Base-by-base conservation (phyloP, 805 yeast genomes). In the Starmerella gropengiesseri region DNA sequence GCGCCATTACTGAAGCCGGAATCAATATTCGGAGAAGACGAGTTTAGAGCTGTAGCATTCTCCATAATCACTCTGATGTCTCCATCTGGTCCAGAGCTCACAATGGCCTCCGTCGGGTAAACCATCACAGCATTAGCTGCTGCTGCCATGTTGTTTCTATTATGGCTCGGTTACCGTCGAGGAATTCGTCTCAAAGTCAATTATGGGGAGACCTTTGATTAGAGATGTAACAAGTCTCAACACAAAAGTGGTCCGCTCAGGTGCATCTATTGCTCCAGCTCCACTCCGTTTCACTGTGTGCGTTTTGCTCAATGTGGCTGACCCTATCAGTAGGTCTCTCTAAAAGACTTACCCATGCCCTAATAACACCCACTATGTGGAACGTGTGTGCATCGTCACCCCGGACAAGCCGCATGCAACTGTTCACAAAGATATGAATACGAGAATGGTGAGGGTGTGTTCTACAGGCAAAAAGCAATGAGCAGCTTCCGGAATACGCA, bases 271-370 rank as follows among this genome's bases (percentile, higher is more conserved):
- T 32, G 16, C 36, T 20, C 27, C 21, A 27, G 27, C 13, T 32
- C 27, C 12, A 21, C 21, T 17, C 36, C 6, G 5, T n/a, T 18
- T 21, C 26, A 21, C 2, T 19, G 36, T 35, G 38, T 35, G 38
- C 14, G 22, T 25, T 25, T 35, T 35, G 30, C 22, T 35, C 38
- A 21, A 23, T 23, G 38, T 35, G 38, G 38, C 38, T 35, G 38
- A 35, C 38, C 38, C 38, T 35, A 35, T 35, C 36, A 32, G 36
- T 32, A 27, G 21, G 27, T 26, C 36, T 21, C 19, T 32, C 17
- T 22, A 17, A 12, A 32, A 31, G 9, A 18, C 19, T 18, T 13
- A 31, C 34, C 34, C 34, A 31, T 23, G 14, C n/a, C 28, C 28
- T 14, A 5, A 13, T n/a, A 18, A 7, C 14, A 11, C 23, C 23